Conservation (phyloP, 768 basidiomycete genomes). For the Panaeolus cyanescens region DNA sequence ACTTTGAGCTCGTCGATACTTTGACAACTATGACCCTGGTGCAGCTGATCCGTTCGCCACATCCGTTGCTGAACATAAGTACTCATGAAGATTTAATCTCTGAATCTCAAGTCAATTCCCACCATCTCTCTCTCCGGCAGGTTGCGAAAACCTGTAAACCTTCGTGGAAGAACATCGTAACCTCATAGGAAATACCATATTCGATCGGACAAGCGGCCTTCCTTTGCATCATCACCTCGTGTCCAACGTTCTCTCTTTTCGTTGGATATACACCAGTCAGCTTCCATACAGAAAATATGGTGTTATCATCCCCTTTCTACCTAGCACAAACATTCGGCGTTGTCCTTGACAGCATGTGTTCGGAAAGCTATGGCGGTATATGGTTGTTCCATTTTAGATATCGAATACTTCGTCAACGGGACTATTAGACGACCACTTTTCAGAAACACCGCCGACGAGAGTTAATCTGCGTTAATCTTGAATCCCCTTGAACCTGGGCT, state of each 20-base stretch:
- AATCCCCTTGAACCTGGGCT: background rate
- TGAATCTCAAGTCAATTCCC: background rate
- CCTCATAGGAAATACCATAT: background rate
- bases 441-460: slow-evolving; percentile 1
- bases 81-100: background rate
- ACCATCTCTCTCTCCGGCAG: background rate
- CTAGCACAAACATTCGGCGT: background rate
- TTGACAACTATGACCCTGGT: background rate
- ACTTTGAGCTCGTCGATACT: background rate
- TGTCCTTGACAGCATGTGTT: slow-evolving; percentile 2
- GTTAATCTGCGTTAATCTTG: background rate
- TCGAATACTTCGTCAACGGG: background rate
- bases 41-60: background rate
- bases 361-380: background rate
- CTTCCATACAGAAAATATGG: background rate
- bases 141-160: background rate
- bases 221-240: background rate
- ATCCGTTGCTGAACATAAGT: background rate
- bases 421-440: background rate
- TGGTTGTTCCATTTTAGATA: background rate
- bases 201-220: background rate
- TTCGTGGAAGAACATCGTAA: background rate
- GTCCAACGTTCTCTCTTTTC: background rate
- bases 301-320: background rate
- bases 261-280: background rate